Evolutionary conservation across 768 basidiomycete species (phyloP), one percentile per base, ranked within the genome.

Genomic region (Pleurotus ostreatus): DNA sequence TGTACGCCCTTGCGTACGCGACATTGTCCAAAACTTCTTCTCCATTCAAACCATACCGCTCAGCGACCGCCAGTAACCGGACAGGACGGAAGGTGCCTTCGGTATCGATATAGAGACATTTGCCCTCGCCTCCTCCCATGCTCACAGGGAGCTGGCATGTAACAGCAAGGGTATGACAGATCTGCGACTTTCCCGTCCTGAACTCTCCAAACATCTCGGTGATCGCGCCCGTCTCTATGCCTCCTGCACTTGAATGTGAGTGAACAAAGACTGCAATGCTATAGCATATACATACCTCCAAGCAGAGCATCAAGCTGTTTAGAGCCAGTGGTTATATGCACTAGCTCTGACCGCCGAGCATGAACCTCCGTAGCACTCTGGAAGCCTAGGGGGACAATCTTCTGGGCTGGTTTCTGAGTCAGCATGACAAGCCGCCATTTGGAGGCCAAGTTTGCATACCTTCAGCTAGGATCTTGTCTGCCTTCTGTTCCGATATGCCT

Each of bases 111-210:
- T 97, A 99, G 45, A 99, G 76, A 66, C 96, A 98, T 73, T 99
- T 99, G 39, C 97, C 97, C 73, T 99, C 97, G 11, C 97, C 97
- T 13, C 97, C 97, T 16, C 97, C 96, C 95, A 98, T 98, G 64
- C 84, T 88, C 43, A 94, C 89, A 1, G 97, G 97, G 12, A 98
- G 81, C 74, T 98, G 96, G 67, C 97, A 99, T 4, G 97, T 98
- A 9, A 98, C 97, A 3, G 97, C 94, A 46, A 99, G 84, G 0
- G 96, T 98, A 68, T 99, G 97, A 68, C 97, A 98, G 46, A 99
- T 81, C 66, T 99, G 97, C 20, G 93, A 96, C 73, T 99, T 98
- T 55, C 97, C 97, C 8, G 97, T 98, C 61, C 97, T 81, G 72
- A 99, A 99, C 74, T 99, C 97, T 56, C 96, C 97, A 73, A 97